Evolutionary conservation across 2,329 filamentous ascomycete genomes (phyloP), one percentile per base, ranked within the genome.

Genomic region (Colletotrichum sp.): DNA sequence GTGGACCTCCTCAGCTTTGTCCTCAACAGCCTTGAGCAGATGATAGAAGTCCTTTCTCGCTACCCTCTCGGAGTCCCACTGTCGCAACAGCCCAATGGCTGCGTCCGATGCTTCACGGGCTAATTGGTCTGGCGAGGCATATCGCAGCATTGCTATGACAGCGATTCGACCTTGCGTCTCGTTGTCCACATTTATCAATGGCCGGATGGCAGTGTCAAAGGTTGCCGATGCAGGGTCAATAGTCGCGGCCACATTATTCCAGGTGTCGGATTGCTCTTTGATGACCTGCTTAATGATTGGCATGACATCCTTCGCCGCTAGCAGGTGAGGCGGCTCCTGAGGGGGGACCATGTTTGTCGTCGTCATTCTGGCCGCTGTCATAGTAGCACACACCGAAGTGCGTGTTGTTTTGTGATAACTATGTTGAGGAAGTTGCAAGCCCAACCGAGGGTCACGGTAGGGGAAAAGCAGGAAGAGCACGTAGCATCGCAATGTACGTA

Each of bases 291-390:
- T 12, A 0, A 49, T 49, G 9, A 12, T 49, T 49, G 39, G 18
- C 3, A 49, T n/a, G 2, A 49, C 18, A 49, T 49, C 39, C 9
- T 49, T n/a, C 0, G 39, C 39, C 10, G 39, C 39, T 49, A 49
- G n/a, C 9, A 49, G 39, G 18, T 2, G 39, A n/a, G 18, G 39
- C 5, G 18, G 18, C 39, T 49, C 39, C 18, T 49, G 39, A 12
- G 18, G 5, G 0, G 39, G 39, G 18, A 1, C 2, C 9, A n/a
- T n/a, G 2, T 6, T 12, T 6, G 18, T n/a, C 39, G 5, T 49
- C 2, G 18, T n/a, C 18, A 49, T 10, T 49, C 9, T 44, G 18
- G 18, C 5, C 1, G 39, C 39, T 49, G 9, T n/a, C 5, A 0
- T n/a, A n/a, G 18, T 49, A 10, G 9, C 39, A n/a, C 1, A 7